Percentiles rank a stretch among this genome's conserved stretches.
These are phyloP conservation scores for Eragrostis tef DNA, from an alignment of 202 grass and related monocot species.

Conservation along the genomic window DNA sequence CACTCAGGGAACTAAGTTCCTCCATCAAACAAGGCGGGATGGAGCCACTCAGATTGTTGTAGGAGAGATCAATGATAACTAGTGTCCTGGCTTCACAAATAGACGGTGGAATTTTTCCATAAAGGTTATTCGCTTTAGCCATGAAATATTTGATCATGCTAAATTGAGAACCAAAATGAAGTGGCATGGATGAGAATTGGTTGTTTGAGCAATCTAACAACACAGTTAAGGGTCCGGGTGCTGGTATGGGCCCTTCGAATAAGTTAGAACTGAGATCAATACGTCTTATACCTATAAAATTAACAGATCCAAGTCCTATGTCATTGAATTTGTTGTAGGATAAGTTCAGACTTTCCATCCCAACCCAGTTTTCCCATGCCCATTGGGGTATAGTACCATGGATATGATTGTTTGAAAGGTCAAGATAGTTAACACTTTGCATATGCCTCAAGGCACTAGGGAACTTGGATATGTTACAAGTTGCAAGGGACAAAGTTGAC, in stretches of 20 bases:
- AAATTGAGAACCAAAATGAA: conserved; percentile 31
- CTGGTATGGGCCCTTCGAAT: conserved; percentile 54
- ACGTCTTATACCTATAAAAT: neutral
- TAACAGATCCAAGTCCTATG: neutral
- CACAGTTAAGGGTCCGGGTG: conserved; percentile 15
- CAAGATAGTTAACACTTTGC: conserved; percentile 15
- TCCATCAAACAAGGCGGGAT: conserved; percentile 58
- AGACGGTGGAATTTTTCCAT: conserved; percentile 55
- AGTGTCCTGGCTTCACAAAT: conserved; percentile 60
- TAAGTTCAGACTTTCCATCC: neutral
- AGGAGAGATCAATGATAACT: conserved; percentile 64
- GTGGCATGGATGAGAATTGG: conserved; percentile 52
- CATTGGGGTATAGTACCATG: conserved; percentile 53
- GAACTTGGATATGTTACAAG: conserved; percentile 62
- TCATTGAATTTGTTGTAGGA: conserved; percentile 55
- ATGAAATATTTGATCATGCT: conserved; percentile 36
- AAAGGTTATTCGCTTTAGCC: conserved; percentile 47
- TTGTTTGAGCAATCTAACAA: conserved; percentile 68
- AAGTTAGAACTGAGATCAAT: conserved; percentile 61
- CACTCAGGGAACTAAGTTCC: neutral
- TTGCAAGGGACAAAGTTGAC: conserved; percentile 43
- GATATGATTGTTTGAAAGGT: conserved; percentile 76
- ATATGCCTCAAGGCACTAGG: conserved; percentile 55
- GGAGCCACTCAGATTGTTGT: conserved; percentile 48
- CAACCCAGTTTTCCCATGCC: conserved; percentile 50